Evolutionary conservation across 305 asterid genomes (phyloP).

Genomic region (Fraxinus angustifolia): DNA sequence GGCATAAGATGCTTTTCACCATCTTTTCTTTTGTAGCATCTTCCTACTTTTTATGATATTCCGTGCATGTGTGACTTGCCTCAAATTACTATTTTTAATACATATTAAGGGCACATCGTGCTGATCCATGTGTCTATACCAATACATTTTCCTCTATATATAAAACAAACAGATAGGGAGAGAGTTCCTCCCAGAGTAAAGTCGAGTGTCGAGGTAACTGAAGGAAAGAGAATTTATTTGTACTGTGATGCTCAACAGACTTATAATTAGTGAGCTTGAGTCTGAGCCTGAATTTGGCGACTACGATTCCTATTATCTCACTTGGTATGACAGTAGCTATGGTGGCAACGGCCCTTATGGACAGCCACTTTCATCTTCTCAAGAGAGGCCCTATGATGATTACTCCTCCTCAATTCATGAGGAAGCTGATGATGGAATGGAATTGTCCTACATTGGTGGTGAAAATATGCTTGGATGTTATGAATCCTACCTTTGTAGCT

Average conservation of each 20-base stretch:
- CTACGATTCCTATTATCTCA: constrained; percentile 13
- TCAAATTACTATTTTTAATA: neutral
- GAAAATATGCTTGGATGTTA: constrained; percentile 19
- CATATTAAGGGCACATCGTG: neutral
- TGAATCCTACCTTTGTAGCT: constrained; percentile 17
- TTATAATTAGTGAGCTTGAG: neutral
- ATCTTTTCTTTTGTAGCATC: neutral
- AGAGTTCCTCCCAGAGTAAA: neutral
- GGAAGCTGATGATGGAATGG: constrained; percentile 3
- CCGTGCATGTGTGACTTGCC: neutral
- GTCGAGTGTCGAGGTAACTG: neutral
- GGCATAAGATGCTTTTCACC: neutral
- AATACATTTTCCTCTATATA: neutral
- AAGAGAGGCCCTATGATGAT: neutral
- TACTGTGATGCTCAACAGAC: neutral
- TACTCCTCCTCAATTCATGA: neutral
- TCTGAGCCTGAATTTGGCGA: constrained; percentile 1
- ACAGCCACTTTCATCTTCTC: constrained; percentile 18
- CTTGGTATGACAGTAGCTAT: constrained; percentile 19
- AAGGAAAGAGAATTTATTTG: neutral
- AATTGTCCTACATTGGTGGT: neutral
- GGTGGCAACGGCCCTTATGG: constrained; percentile 6
- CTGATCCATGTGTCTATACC: neutral
- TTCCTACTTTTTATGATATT: neutral
- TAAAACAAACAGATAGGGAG: neutral